Base-by-base conservation (phyloP, 2,329 filamentous ascomycete species). In the Aureobasidium sp. region DNA sequence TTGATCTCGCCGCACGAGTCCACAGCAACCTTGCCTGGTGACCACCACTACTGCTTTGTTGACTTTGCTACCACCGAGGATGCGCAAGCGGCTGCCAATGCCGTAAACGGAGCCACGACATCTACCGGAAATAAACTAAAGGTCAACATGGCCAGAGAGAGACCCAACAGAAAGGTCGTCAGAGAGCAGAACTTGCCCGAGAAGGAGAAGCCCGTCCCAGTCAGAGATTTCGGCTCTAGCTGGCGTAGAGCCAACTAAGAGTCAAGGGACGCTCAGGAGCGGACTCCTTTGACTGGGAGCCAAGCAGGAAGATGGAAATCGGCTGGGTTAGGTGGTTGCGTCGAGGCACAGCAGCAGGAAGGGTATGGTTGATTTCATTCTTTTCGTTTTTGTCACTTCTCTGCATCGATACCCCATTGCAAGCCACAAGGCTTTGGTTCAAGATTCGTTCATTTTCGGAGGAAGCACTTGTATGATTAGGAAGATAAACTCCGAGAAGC, bases 11-110 rank as follows among this genome's bases (percentile, higher is more conserved):
- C 67, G 1, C 57, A 50, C 15, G 61, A 65, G 15, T 61, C 59
- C 9, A 59, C 60, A 1, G 27, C 51, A 27, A 43, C 29, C 9
- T 42, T 35, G 29, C 60, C 60, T 9, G 66, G 60, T 17, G 64
- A 62, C 10, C 62, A 63, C n/a, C 63, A 64, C 61, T 70, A 71
- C 53, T 70, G 69, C 37, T 71, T 71, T 43, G 69, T 71, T 3
- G 69, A 71, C 47, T 49, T 71, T 7, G 21, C 61, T 9, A 66
- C 53, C 38, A 61, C 62, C 17, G 62, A 67, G 37, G 68, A 71
- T 35, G 69, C 69, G 1, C 53, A 63, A 38, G 50, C 60, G 17
- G 69, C 69, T 4, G 60, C 65, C 6, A 50, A 54, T 17, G 43
- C 58, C n/a, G 61, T 71, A 23, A 61, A 71, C 35, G 67, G 67